phyloP scores from a whole-genome alignment of 441 rosid species.

The Pelargonium myrrhifolium region DNA sequence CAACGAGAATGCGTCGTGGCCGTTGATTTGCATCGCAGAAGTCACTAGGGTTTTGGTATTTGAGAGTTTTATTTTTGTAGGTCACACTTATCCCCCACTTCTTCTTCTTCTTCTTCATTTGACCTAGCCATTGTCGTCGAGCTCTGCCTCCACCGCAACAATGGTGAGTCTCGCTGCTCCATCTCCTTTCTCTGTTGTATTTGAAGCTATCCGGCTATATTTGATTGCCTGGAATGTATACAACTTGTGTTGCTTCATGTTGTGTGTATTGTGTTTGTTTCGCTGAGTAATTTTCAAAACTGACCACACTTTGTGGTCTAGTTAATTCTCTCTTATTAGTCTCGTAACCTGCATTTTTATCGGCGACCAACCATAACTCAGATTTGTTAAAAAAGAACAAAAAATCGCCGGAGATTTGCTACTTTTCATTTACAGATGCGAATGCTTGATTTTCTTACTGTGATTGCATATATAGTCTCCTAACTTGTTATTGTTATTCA shows the following conservation, averaged over 20 bases:
- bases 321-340: neutral
- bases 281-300: neutral
- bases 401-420: too few relatives aligned
- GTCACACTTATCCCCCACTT: neutral
- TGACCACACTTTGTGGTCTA: neutral
- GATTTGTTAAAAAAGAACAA: too few relatives aligned
- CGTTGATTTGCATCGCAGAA: neutral
- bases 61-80: neutral
- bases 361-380: neutral
- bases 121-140: neutral
- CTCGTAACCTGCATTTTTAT: neutral
- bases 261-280: too few relatives aligned
- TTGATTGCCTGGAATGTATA: neutral
- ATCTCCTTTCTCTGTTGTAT: neutral
- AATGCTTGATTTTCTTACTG: neutral
- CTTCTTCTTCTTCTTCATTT: neutral
- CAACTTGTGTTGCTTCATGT: too few relatives aligned
- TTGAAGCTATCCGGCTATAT: neutral
- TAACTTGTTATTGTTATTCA: too few relatives aligned
- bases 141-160: neutral
- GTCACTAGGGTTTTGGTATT: slow-evolving; percentile 8
- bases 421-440: neutral
- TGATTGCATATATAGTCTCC: neutral
- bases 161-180: neutral
- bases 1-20: neutral